Conservation (phyloP, 1,284 basidiomycete species). For the Cutaneotrichosporon arboriforme region DNA sequence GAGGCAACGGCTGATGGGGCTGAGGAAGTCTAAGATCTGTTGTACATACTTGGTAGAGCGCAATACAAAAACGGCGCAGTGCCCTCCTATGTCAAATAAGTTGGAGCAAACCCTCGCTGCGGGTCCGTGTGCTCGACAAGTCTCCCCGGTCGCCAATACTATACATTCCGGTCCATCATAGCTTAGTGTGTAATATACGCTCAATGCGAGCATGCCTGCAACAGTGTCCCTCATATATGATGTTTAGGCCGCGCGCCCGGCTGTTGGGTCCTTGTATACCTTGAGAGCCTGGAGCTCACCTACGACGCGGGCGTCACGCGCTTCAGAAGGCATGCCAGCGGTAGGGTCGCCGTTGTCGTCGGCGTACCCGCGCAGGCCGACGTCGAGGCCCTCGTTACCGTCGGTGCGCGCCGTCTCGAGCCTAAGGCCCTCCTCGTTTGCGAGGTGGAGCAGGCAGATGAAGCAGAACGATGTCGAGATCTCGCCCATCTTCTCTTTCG, state of each 20-base stretch:
- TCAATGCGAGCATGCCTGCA: neutral
- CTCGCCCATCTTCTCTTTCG: constrained; percentile 89
- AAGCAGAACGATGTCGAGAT: constrained; percentile 99
- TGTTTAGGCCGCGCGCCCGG: constrained; percentile 38
- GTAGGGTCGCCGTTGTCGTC: constrained; percentile 18
- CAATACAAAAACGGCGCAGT: too few relatives aligned
- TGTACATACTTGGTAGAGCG: too few relatives aligned
- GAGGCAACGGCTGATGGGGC: too few relatives aligned
- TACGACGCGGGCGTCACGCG: constrained; percentile 36
- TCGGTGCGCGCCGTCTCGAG: constrained; percentile 56
- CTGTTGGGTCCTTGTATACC: constrained; percentile 45
- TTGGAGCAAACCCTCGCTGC: too few relatives aligned
- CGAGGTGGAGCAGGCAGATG: constrained; percentile 91
- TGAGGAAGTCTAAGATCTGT: too few relatives aligned
- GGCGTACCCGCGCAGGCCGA: constrained; percentile 37
- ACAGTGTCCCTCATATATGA: neutral
- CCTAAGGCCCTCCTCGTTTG: constrained; percentile 88
- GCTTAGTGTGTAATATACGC: neutral
- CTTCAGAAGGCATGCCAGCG: constrained; percentile 21
- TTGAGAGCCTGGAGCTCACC: constrained; percentile 46
- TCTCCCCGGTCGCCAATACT: too few relatives aligned
- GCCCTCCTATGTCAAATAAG: too few relatives aligned
- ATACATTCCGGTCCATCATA: neutral
- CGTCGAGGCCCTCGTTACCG: constrained; percentile 47
- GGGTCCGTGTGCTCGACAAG: too few relatives aligned